Evolutionary conservation across 495 filamentous ascomycete species (phyloP), one percentile per base, ranked within the genome.

Genomic region (Xylaria longipes): DNA sequence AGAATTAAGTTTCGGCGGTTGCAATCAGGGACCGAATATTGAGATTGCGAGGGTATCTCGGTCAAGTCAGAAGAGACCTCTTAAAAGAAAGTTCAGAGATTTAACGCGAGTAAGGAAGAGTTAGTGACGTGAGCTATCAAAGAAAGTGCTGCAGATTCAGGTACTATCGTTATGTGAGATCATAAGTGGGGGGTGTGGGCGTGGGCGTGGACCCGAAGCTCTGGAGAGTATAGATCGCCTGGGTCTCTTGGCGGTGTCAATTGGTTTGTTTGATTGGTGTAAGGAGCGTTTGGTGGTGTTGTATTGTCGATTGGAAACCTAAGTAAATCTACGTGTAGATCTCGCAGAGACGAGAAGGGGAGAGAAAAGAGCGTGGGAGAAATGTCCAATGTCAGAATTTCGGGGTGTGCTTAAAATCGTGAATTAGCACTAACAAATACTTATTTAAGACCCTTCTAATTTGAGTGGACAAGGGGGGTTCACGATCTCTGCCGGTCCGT

Each of bases 401-500:
- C 58, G 35, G 58, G 7, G 33, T 37, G 31, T 62, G 50, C 50
- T 27, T 17, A 43, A 25, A 27, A 25, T 45, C 37, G 35, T 62
- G 37, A 29, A 17, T 45, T 65, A 17, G 27, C 62, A 65, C 41
- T 9, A 29, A 41, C 37, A 22, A 3, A 8, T 48, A 27, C 15
- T 48, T 65, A 15, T 45, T 46, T 45, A 52, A 66, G 20, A 46
- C 27, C 29, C 5, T 65, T 33, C 14, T 20, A 43, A 43, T 43
- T 68, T 39, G 4, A 37, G 35, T n/a, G 33, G 22, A 65, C 37
- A n/a, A 39, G 61, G 50, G 60, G 69, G 69, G 69, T 71, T 66
- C 69, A 66, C 62, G 48, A 71, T 71, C 69, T 71, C 62, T 71
- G 69, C 62, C 57, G 17, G 62, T 71, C 69, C 69, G 62, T 56